phyloP scores from a whole-genome alignment of 257 asterid genomes.

The Nicotiana benthamiana region DNA sequence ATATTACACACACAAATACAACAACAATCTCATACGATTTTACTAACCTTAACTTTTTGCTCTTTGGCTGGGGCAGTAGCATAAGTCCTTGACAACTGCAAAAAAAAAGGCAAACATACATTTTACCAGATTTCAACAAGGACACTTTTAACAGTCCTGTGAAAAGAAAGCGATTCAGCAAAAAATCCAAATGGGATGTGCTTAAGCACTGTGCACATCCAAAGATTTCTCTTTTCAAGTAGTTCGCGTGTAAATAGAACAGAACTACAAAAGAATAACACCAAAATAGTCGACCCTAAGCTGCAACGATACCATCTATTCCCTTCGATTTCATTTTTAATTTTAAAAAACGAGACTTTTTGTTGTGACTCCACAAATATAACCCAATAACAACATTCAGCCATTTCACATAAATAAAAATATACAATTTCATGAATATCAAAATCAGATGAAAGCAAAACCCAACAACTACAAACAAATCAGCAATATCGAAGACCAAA shows the following conservation, averaged over 20 bases:
- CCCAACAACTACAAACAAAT: neutral
- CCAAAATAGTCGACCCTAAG: neutral
- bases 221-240: neutral
- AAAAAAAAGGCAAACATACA: slow-evolving; percentile 5
- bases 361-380: neutral
- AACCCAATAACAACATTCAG: neutral
- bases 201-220: neutral
- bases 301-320: neutral
- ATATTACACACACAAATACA: neutral
- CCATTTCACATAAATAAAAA: neutral
- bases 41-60: slow-evolving; percentile 55
- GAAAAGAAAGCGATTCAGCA: neutral
- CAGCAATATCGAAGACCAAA: neutral
- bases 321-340: neutral
- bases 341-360: neutral
- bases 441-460: neutral
- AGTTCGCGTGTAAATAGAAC: neutral
- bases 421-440: neutral
- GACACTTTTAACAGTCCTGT: neutral
- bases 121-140: neutral
- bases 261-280: neutral
- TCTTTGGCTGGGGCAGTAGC: slow-evolving; percentile 45
- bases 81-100: slow-evolving; percentile 53
- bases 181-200: neutral
- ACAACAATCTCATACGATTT: neutral